phyloP scores from a whole-genome alignment of 2,329 filamentous ascomycete species.

The Septoria linicola region DNA sequence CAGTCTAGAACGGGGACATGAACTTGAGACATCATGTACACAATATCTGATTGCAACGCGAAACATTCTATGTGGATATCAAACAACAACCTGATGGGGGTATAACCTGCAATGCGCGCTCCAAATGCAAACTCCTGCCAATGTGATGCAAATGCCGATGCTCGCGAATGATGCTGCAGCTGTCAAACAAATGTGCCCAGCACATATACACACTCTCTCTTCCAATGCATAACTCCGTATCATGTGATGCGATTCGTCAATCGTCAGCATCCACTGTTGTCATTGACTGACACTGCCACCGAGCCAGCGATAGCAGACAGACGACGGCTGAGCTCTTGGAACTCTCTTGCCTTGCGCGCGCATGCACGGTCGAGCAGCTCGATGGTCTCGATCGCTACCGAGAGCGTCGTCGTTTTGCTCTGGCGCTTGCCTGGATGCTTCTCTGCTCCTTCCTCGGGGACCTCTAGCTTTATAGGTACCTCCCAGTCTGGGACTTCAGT shows the following conservation, averaged over 20 bases:
- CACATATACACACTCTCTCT: too few species aligned
- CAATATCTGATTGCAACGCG: too few species aligned
- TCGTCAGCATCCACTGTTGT: background rate
- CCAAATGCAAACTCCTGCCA: background rate
- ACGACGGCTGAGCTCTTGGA: constrained; percentile 10
- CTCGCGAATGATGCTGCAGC: background rate
- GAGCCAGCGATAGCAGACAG: constrained; percentile 8
- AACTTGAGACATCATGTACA: too few species aligned
- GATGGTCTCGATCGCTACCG: constrained; percentile 23
- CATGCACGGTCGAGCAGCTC: constrained; percentile 19
- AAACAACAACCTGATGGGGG: background rate
- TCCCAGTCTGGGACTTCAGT: constrained; percentile 20
- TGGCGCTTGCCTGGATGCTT: constrained; percentile 21
- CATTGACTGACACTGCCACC: background rate
- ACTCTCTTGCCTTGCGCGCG: constrained; percentile 18
- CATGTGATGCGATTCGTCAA: too few species aligned
- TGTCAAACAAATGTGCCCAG: background rate
- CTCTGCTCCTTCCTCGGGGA: constrained; percentile 12
- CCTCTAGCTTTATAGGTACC: constrained; percentile 22
- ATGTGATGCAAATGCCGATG: background rate
- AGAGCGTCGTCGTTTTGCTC: constrained; percentile 26
- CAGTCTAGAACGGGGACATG: too few species aligned
- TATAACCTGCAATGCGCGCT: background rate
- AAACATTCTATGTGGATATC: too few species aligned
- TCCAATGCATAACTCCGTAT: background rate